Base-by-base conservation (phyloP, 495 filamentous ascomycete genomes). In the Penicillium dipodomyicola region DNA sequence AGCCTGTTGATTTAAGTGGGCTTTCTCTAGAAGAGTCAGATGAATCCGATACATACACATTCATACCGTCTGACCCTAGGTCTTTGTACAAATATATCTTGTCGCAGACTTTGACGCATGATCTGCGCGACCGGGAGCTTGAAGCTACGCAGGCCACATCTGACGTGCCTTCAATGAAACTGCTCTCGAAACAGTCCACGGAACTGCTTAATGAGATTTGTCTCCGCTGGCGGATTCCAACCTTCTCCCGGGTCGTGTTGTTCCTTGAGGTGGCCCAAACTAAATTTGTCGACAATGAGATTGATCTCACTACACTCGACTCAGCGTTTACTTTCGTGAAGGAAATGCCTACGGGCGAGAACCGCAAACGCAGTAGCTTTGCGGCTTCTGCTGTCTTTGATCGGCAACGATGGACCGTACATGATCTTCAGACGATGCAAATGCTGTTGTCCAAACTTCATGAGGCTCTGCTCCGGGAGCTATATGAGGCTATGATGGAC, bases 151-250 rank as follows among this genome's bases (percentile, higher is more conserved):
- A 79, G 56, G 72, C 78, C 20, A 81, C 73, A 30, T 76, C 73
- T 22, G 84, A 80, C 17, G 77, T 63, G 48, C 80, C 71, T 47
- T 75, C 85, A 10, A 75, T 84, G 60, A 84, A 81, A 42, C 73
- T 93, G 20, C 75, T 99, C 12, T 94, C 92, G 0, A 90, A 90
- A 58, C 82, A 89, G 45, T 94, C 91, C 2, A 79, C 81, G 11
- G 91, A 96, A 50, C 75, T 99, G 55, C 73, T 97, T 52, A 87
- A 87, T 63, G 93, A 97, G 64, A 79, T 96, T 41, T 88, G 84
- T 63, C 72, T 90, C 60, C 85, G 92, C 57, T 99, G 95, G 95
- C 86, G 95, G 23, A 83, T 99, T 57, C 93, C 94, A 19, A 82
- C 84, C 46, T 90, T 88, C 67, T 91, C 91, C 33, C 80, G 91